A percentile compares a stretch with the other conserved stretches of the same genome.
phyloP scores from a whole-genome alignment of 1,284 basidiomycete genomes.

The Puccinia horiana region DNA sequence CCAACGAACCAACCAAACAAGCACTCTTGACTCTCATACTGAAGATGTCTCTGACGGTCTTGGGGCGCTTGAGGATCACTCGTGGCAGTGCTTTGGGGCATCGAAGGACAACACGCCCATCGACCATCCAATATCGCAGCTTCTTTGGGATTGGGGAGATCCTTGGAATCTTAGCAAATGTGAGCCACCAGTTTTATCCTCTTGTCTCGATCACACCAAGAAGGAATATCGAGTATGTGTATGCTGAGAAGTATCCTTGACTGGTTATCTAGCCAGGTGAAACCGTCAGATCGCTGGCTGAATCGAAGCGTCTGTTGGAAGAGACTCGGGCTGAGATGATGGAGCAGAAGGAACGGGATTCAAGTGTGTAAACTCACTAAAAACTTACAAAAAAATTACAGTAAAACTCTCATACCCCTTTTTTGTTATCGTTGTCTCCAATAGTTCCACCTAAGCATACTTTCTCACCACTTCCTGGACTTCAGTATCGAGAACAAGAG shows the following conservation, averaged over 20 bases:
- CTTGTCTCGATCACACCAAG: background rate
- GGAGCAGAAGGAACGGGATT: constrained; percentile 62
- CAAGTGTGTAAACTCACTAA: constrained; percentile 50
- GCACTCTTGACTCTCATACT: background rate
- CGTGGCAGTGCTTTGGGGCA: background rate
- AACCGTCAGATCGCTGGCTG: constrained; percentile 73
- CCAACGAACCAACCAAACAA: background rate
- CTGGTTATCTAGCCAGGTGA: constrained; percentile 64
- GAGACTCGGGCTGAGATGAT: constrained; percentile 72
- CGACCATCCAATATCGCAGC: constrained; percentile 52
- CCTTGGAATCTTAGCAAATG: constrained; percentile 72
- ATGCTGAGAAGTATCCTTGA: background rate
- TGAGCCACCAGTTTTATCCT: constrained; percentile 36
- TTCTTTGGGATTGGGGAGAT: constrained; percentile 78
- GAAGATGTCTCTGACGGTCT: background rate
- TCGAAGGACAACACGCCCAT: background rate
- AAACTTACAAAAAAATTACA: constrained; percentile 60
- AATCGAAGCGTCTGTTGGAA: constrained; percentile 71
- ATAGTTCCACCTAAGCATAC: constrained; percentile 67
- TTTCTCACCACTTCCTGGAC: constrained; percentile 72
- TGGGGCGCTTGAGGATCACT: background rate
- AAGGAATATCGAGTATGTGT: background rate
- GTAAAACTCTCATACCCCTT: constrained; percentile 63
- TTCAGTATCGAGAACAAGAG: constrained; percentile 70
- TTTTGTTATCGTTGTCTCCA: too few relatives aligned